Conservation (phyloP, 176 grass and related monocot species). For the Carex parvula region DNA sequence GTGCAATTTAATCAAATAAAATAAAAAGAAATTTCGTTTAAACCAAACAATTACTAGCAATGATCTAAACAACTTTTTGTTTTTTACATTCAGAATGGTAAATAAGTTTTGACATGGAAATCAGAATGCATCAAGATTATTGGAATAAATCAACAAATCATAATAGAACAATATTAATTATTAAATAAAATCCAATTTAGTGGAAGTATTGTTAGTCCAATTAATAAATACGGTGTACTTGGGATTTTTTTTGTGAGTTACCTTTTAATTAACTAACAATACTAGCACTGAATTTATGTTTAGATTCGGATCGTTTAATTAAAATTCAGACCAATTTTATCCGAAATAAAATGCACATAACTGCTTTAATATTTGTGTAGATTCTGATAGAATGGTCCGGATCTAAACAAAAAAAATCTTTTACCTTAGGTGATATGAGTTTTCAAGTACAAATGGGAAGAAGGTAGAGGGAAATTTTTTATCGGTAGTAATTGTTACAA, state of each 20-base stretch:
- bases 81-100: neutral
- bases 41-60: neutral
- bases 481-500: no score
- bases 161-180: neutral
- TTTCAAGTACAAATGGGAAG: no score
- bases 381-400: no score
- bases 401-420: no score
- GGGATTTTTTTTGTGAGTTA: neutral
- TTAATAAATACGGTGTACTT: no score
- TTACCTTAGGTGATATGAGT: no score
- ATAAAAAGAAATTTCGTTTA: neutral
- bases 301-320: no score
- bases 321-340: no score
- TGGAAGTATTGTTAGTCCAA: no score
- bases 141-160: no score
- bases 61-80: neutral
- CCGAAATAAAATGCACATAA: no score
- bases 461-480: neutral
- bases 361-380: no score
- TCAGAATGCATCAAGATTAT: neutral
- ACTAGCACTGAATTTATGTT: neutral
- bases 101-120: neutral
- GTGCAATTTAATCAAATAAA: neutral
- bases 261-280: neutral
- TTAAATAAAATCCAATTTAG: neutral